Percentiles rank a stretch among this genome's conserved stretches.
Evolutionary conservation across 257 asterid species (phyloP).

Genomic region (Lycium ferocissimum): DNA sequence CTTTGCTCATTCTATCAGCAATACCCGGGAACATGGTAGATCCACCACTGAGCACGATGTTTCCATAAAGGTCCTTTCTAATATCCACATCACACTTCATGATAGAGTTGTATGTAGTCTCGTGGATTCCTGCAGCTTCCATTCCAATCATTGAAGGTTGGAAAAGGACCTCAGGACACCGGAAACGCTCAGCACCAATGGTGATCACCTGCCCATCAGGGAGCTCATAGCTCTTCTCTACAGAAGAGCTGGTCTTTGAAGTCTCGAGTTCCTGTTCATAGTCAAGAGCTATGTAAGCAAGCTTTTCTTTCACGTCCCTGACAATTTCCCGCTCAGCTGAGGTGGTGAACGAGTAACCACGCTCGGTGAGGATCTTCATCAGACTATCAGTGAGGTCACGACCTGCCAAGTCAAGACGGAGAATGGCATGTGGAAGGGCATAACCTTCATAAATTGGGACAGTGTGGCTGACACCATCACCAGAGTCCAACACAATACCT

Average conservation of each 20-base stretch:
- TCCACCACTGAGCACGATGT: slow-evolving; percentile 58
- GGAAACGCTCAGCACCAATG: slow-evolving; percentile 53
- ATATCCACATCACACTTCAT: slow-evolving; percentile 60
- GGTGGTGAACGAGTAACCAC: slow-evolving; percentile 54
- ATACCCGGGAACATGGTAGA: slow-evolving; percentile 55
- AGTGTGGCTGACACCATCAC: slow-evolving; percentile 58
- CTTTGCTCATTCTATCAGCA: slow-evolving; percentile 55
- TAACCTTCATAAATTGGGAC: slow-evolving; percentile 59
- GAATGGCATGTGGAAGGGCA: slow-evolving; percentile 54
- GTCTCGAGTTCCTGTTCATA: slow-evolving; percentile 52
- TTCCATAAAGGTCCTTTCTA: slow-evolving; percentile 54
- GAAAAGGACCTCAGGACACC: slow-evolving; percentile 60
- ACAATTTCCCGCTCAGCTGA: slow-evolving; percentile 56
- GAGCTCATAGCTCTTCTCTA: slow-evolving; percentile 54
- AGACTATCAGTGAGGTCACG: slow-evolving; percentile 53
- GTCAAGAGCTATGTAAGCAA: slow-evolving; percentile 53
- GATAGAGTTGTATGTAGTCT: slow-evolving; percentile 54
- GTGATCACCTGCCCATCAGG: slow-evolving; percentile 59
- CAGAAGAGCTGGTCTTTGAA: slow-evolving; percentile 49
- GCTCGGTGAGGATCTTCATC: slow-evolving; percentile 52
- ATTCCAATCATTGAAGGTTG: slow-evolving; percentile 54
- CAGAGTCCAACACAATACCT: slow-evolving; percentile 58
- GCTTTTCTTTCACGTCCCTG: slow-evolving; percentile 54
- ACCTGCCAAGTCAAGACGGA: slow-evolving; percentile 57
- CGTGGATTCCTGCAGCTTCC: slow-evolving; percentile 60